phyloP scores from a whole-genome alignment of 1,284 basidiomycete genomes.

The Porogramme epimiltina region DNA sequence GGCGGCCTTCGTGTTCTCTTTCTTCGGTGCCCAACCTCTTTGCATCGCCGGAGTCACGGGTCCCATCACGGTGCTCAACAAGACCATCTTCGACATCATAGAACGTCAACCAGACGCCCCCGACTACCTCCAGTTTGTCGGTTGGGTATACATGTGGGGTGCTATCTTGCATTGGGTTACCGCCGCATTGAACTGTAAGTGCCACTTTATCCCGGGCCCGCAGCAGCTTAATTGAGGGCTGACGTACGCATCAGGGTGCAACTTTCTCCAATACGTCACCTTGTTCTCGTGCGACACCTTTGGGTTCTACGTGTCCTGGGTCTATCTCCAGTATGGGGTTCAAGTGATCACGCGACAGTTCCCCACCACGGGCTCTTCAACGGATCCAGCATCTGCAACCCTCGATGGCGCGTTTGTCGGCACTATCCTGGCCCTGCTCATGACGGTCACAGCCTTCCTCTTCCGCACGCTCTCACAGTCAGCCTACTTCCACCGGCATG shows the following conservation, averaged over 20 bases:
- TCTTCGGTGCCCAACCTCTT: constrained; percentile 90
- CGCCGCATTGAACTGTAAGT: constrained; percentile 80
- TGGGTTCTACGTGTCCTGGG: constrained; percentile 88
- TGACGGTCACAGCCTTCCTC: constrained; percentile 73
- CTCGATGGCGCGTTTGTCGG: constrained; percentile 66
- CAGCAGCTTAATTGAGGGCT: constrained; percentile 3
- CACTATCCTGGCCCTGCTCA: constrained; percentile 78
- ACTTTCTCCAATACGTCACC: constrained; percentile 85
- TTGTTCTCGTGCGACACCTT: constrained; percentile 94
- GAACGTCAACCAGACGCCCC: constrained; percentile 58
- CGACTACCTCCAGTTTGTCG: constrained; percentile 84
- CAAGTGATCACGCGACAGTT: constrained; percentile 83
- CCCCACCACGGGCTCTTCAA: constrained; percentile 33
- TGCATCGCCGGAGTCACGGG: constrained; percentile 95
- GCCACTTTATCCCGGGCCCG: not conserved
- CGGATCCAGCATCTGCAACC: constrained; percentile 29
- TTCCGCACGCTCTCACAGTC: constrained; percentile 70
- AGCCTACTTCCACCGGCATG: constrained; percentile 69
- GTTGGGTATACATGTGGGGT: constrained; percentile 93
- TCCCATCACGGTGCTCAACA: constrained; percentile 91
- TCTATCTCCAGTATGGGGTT: constrained; percentile 89
- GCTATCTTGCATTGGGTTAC: constrained; percentile 92
- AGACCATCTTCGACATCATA: constrained; percentile 85
- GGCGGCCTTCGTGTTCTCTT: constrained; percentile 89
- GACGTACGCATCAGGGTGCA: constrained; percentile 58